Evolutionary conservation across 2,329 filamentous ascomycete species (phyloP).

Genomic region (Epichloe elymi): DNA sequence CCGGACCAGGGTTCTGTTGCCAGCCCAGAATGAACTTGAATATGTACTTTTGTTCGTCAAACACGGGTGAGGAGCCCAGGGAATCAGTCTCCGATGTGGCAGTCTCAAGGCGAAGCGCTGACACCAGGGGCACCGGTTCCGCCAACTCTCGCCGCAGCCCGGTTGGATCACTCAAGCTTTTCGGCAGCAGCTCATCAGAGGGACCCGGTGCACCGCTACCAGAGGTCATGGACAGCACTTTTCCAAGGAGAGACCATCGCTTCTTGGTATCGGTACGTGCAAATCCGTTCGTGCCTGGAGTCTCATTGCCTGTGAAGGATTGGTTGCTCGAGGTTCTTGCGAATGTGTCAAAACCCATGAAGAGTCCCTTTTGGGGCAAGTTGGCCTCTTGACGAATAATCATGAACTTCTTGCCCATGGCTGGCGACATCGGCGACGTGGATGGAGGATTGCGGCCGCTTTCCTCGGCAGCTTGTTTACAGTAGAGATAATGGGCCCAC

Average conservation of each 20-base stretch:
- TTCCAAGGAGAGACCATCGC: slow-evolving; percentile 50
- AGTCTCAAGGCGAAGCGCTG: slow-evolving; percentile 13
- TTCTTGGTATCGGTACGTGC: slow-evolving; percentile 37
- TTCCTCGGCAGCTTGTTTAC: slow-evolving; percentile 53
- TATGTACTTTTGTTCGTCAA: slow-evolving; percentile 44
- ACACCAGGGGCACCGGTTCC: background rate
- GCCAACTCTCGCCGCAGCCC: background rate
- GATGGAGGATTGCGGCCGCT: slow-evolving; percentile 47
- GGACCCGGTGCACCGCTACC: slow-evolving; percentile 7
- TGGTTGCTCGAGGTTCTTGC: slow-evolving; percentile 15
- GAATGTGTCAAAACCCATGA: slow-evolving; percentile 37
- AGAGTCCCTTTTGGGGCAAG: slow-evolving; percentile 32
- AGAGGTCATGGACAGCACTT: slow-evolving; percentile 36
- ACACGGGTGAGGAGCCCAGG: slow-evolving; percentile 40
- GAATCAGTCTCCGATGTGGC: slow-evolving; percentile 38
- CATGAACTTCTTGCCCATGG: slow-evolving; percentile 72
- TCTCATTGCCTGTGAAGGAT: slow-evolving; percentile 11
- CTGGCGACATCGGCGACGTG: slow-evolving; percentile 70
- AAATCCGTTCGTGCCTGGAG: slow-evolving; percentile 13
- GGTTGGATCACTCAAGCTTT: background rate
- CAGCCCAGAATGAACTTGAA: slow-evolving; percentile 67
- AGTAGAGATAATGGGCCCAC: slow-evolving; percentile 70
- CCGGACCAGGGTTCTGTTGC: slow-evolving; percentile 40
- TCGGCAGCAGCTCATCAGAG: background rate
- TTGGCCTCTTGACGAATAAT: slow-evolving; percentile 70